Evolutionary conservation across 331 rosid species (phyloP), one percentile per base, ranked within the genome.

Genomic region (Prunus yedoensis): DNA sequence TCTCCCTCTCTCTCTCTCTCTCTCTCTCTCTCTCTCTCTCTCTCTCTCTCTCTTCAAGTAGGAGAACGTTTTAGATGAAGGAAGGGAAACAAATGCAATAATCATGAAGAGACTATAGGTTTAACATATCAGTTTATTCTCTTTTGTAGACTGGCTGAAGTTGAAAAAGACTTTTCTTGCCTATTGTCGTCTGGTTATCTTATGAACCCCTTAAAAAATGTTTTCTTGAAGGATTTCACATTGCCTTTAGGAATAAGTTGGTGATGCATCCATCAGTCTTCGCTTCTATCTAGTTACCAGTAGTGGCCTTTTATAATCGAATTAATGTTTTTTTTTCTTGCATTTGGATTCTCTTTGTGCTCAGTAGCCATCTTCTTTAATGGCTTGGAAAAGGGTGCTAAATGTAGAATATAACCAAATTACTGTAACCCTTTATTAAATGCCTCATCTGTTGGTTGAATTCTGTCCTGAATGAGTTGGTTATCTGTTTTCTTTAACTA

Each of bases 391-490:
- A 59, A 43, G 28, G n/a, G 30, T 66, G 17, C 28, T 66, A 45
- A 66, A 43, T 43, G 38, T 23, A 41, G 54, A 66, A n/a, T 47
- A 47, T 66, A 12, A 66, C 18, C 32, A 66, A 13, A 46, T 41
- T 43, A 17, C 71, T 46, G 2, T 46, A 43, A 43, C 21, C 28
- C 54, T 46, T 38, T 41, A 20, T 66, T 35, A 38, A 60, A 27
- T 60, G 35, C 65, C 65, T 60, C 9, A 10, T 60, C 7, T 14
- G 8, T 27, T 60, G 57, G 17, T 27, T 60, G 65, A 60, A 60
- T 30, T 60, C 12, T 27, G n/a, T 57, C 41, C 65, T 60, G 38
- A 60, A 60, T 60, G 65, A 60, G 62, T 57, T 57, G 62, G 62
- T 57, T 71, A 17, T 71, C 20, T 71, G 47, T 21, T 71, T 30